Conservation (phyloP, 2,329 filamentous ascomycete species). For the Plectosphaerella sp. region DNA sequence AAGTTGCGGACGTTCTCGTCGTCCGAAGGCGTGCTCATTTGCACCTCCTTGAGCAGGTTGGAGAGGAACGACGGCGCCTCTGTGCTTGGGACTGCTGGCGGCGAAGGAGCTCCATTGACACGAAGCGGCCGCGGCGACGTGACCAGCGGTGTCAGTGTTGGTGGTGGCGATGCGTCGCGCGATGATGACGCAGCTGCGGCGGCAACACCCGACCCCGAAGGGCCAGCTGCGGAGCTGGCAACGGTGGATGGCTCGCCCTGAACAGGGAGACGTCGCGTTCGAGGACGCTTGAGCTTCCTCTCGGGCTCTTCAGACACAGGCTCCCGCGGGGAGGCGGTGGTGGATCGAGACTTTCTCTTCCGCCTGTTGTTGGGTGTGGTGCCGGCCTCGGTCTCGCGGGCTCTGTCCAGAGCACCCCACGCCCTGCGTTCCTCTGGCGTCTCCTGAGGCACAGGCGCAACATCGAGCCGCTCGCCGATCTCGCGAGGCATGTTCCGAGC, state of each 20-base stretch:
- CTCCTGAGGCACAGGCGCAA: conserved; percentile 50
- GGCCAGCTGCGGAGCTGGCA: not conserved
- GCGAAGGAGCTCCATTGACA: conserved; percentile 1
- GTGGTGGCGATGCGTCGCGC: not conserved
- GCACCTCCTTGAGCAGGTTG: conserved; percentile 83
- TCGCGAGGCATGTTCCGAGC: conserved; percentile 52
- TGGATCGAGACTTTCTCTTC: conserved; percentile 71
- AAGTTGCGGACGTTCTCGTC: conserved; percentile 45
- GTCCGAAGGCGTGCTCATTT: conserved; percentile 56
- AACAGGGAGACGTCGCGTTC: conserved; percentile 63
- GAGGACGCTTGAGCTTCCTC: conserved; percentile 81
- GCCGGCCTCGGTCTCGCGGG: conserved; percentile 61
- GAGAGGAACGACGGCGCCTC: conserved; percentile 76
- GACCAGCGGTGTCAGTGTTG: too few relatives aligned
- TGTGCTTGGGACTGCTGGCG: conserved; percentile 17
- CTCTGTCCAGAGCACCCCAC: conserved; percentile 88
- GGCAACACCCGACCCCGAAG: not conserved
- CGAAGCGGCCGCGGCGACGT: not conserved
- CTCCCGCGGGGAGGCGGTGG: conserved; percentile 67
- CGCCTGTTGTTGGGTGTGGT: conserved; percentile 45
- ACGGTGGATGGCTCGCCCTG: conserved; percentile 38
- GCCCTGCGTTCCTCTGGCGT: conserved; percentile 76
- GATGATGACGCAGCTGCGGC: not conserved
- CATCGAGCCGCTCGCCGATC: conserved; percentile 59
- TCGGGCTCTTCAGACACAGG: conserved; percentile 62